phyloP scores from a whole-genome alignment of 2,329 filamentous ascomycete genomes.

The Ceratocystis cacaofunesta region DNA sequence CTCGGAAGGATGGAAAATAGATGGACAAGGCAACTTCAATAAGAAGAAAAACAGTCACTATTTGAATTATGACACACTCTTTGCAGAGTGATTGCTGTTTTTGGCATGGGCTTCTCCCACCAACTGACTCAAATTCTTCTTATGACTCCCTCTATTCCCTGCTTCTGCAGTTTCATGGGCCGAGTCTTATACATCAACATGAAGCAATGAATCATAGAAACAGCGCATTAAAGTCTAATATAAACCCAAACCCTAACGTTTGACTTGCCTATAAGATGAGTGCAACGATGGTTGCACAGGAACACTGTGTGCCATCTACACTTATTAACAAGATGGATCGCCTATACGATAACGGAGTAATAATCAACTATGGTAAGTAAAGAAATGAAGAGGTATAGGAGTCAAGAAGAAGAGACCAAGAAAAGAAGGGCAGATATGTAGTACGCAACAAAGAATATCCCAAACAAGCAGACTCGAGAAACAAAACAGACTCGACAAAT shows the following conservation, averaged over 20 bases:
- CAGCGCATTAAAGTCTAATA: not conserved
- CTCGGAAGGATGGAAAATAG: not conserved
- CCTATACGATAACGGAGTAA: not conserved
- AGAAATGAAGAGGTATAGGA: slow-evolving; percentile 3
- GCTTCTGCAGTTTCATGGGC: not conserved
- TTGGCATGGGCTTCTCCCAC: not conserved
- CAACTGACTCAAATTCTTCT: not conserved
- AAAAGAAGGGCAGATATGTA: not conserved
- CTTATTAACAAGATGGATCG: not conserved
- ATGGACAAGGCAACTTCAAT: not conserved
- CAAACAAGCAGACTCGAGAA: slow-evolving; percentile 1
- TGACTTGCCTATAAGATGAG: not conserved
- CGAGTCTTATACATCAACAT: not conserved
- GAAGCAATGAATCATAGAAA: not conserved
- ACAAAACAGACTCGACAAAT: not conserved
- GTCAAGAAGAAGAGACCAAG: not conserved
- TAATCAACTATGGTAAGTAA: not conserved
- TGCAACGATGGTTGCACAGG: not conserved
- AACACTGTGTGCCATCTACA: not conserved
- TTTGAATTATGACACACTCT: not conserved
- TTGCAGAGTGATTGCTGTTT: not conserved
- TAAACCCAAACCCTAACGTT: not conserved
- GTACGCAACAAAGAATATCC: not conserved
- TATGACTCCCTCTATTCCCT: not conserved
- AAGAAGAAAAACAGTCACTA: not conserved